Evolutionary conservation across 1,139 yeast species (phyloP).

Genomic region (Geotrichum candidum): DNA sequence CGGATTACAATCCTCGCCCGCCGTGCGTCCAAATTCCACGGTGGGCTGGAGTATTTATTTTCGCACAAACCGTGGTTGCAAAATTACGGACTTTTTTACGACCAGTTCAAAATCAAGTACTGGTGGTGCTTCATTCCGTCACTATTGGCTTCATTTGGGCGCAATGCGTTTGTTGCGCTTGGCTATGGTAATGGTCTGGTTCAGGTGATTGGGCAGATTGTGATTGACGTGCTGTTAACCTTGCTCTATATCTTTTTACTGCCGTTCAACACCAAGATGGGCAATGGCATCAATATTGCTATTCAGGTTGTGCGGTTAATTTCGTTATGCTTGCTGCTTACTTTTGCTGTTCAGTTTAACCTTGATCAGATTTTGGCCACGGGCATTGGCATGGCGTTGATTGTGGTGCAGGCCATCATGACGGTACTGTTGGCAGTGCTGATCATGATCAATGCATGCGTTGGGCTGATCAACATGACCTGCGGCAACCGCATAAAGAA

Average conservation of each 20-base stretch:
- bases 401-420: conserved; percentile 30
- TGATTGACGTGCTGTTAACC: conserved; percentile 25
- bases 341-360: conserved; percentile 31
- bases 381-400: conserved; percentile 31
- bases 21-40: conserved; percentile 23
- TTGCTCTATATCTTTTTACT: conserved; percentile 21
- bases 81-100: conserved; percentile 33
- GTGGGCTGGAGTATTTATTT: conserved; percentile 28
- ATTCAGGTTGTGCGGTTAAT: conserved; percentile 30
- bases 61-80: conserved; percentile 32
- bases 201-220: conserved; percentile 34
- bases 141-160: conserved; percentile 27
- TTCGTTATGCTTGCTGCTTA: conserved; percentile 28
- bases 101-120: conserved; percentile 30
- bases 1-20: conserved; percentile 28
- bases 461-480: conserved; percentile 12
- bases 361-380: conserved; percentile 28
- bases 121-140: conserved; percentile 35
- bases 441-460: conserved; percentile 20
- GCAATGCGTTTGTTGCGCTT: conserved; percentile 33
- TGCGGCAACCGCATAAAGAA: conserved; percentile 4
- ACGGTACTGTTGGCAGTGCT: conserved; percentile 27
- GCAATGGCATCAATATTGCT: conserved; percentile 30
- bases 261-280: conserved; percentile 33
- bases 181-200: conserved; percentile 33